Percentiles rank a stretch among this genome's conserved stretches.
Conservation (phyloP, 139 green algal genomes). For the Chlamydomonas asymmetrica region DNA sequence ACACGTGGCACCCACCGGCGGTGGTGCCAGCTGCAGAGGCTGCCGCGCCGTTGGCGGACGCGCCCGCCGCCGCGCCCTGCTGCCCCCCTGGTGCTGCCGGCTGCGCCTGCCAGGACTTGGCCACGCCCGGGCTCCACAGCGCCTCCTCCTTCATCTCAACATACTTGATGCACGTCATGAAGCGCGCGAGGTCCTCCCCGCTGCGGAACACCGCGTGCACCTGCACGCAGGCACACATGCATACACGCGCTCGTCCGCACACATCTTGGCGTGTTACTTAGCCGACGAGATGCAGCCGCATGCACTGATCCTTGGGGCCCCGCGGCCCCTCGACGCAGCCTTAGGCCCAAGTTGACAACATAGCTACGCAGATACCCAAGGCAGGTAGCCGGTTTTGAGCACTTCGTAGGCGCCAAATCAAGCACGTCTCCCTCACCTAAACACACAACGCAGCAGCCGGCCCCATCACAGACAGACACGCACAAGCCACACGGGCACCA, state of each 20-base stretch:
- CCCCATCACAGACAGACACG: background rate
- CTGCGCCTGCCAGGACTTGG: background rate
- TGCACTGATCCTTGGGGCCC: background rate
- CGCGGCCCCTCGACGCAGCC: background rate
- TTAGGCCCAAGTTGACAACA: too few relatives aligned
- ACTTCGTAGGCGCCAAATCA: too few relatives aligned
- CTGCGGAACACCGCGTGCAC: slow-evolving; percentile 28
- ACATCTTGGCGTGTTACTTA: too few relatives aligned
- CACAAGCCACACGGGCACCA: background rate
- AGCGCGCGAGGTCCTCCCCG: slow-evolving; percentile 20
- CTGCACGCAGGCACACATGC: background rate
- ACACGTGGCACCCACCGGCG: too few relatives aligned
- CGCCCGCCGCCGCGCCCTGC: too few relatives aligned
- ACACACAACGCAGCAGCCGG: background rate
- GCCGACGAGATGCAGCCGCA: background rate
- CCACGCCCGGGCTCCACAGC: background rate
- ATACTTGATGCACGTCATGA: slow-evolving; percentile 33
- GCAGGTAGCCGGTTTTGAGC: too few relatives aligned
- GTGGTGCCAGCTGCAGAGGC: too few relatives aligned
- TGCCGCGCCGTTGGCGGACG: too few relatives aligned
- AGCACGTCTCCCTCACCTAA: background rate
- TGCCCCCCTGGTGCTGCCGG: too few relatives aligned
- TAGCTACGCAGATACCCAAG: too few relatives aligned
- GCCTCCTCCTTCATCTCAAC: slow-evolving; percentile 16
- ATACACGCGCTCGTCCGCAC: too few relatives aligned